Conservation (phyloP, 1,139 yeast species). For the Yamadazyma blattariae region DNA sequence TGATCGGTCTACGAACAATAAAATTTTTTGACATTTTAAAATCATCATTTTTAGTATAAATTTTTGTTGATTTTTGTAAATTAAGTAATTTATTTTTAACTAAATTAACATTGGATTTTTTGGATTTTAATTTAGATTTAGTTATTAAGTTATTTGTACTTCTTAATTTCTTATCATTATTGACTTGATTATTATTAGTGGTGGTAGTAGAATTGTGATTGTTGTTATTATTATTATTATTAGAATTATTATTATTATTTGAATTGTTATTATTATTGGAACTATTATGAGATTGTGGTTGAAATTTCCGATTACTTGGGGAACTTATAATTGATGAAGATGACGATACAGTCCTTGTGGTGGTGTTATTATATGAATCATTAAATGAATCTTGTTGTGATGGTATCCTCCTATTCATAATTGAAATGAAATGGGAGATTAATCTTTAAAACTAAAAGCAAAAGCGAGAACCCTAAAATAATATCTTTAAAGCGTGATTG, state of each 20-base stretch:
- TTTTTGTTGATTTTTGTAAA: constrained; percentile 24
- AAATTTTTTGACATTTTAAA: constrained; percentile 12
- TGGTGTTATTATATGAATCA: constrained; percentile 21
- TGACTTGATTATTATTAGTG: no score
- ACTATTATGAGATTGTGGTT: neutral
- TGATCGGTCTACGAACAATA: constrained; percentile 17
- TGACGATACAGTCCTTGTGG: constrained; percentile 27
- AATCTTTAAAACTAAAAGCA: no score
- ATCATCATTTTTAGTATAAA: constrained; percentile 12
- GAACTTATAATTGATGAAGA: constrained; percentile 33
- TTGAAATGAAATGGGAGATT: no score
- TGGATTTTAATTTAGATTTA: constrained; percentile 13
- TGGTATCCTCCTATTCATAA: constrained; percentile 16
- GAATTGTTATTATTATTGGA: no score
- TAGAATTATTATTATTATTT: constrained; percentile 7
- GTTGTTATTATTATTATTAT: constrained; percentile 3
- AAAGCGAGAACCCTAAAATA: no score
- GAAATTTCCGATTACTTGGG: constrained; percentile 26
- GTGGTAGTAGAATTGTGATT: no score
- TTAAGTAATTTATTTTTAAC: constrained; percentile 30
- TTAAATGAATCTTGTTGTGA: constrained; percentile 18
- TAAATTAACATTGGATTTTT: constrained; percentile 21
- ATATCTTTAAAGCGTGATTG: no score
- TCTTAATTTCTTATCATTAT: constrained; percentile 6
- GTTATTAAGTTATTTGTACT: constrained; percentile 9